Percentiles rank a stretch among this genome's conserved stretches.
phyloP scores from a whole-genome alignment of 257 asterid species.

The Forsythia viridissima region DNA sequence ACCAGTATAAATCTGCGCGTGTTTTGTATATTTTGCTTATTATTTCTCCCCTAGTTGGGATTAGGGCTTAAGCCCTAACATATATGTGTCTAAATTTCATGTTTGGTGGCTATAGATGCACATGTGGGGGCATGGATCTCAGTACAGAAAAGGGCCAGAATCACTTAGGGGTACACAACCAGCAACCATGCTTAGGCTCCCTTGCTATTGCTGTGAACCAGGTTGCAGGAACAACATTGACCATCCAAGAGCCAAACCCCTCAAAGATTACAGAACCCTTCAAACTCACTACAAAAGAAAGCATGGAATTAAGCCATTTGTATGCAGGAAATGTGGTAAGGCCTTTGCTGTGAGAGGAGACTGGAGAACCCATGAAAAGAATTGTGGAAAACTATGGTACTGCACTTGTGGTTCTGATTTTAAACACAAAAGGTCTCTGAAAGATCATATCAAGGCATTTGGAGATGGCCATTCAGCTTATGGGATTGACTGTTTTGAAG shows the following conservation, averaged over 20 bases:
- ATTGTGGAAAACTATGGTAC: conserved; percentile 51
- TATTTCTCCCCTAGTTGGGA: not conserved
- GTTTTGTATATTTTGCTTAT: not conserved
- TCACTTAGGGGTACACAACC: conserved; percentile 50
- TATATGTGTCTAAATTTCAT: not conserved
- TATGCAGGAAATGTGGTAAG: conserved; percentile 48
- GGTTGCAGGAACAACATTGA: conserved; percentile 53
- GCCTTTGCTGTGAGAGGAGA: conserved; percentile 48
- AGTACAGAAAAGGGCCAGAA: conserved; percentile 52
- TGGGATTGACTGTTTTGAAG: conserved; percentile 33
- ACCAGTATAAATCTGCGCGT: not conserved
- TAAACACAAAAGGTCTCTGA: conserved; percentile 49
- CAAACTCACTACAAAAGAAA: conserved; percentile 52
- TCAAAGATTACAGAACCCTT: conserved; percentile 49
- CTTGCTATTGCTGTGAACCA: conserved; percentile 44
- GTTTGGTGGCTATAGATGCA: conserved; percentile 37
- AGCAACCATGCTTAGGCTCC: conserved; percentile 49
- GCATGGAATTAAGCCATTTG: conserved; percentile 50
- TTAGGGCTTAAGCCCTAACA: not conserved
- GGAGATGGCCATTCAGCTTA: conserved; percentile 42
- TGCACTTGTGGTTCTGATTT: conserved; percentile 52
- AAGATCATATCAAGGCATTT: conserved; percentile 47
- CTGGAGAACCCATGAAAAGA: conserved; percentile 55
- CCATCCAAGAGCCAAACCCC: conserved; percentile 48
- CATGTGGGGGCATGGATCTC: conserved; percentile 62